Base-by-base conservation (phyloP, 345 rosid species). In the Anacardium occidentale region DNA sequence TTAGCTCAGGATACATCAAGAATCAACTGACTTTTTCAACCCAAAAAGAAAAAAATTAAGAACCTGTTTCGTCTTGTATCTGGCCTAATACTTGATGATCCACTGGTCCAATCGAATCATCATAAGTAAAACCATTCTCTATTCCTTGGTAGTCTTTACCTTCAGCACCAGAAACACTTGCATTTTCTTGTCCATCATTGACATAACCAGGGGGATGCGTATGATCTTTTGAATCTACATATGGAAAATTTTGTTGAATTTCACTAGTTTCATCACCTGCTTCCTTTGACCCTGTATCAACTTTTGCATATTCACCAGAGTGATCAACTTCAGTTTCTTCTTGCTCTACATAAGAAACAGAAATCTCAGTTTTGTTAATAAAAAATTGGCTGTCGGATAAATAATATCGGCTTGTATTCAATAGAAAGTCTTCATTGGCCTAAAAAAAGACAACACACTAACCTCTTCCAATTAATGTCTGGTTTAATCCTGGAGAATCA, bases 131-230 rank as follows among this genome's bases (percentile, higher is more conserved):
- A 8, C 60, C 26, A 26, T 57, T 59, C 22, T 64, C 76, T 11
- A 78, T 75, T 60, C 56, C 75, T 21, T 52, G 40, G n/a, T n/a
- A 52, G 57, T 78, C 72, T 15, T 45, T 26, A 51, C 6, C 64
- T 64, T 75, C 77, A 51, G 48, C 52, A 17, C 42, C 34, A 10
- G 74, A 62, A 75, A 66, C 69, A 29, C 22, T 56, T 56, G 53
- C 69, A 74, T 77, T 78, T 61, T 37, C 78, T 53, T 59, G 40
- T n/a, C 44, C 63, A 14, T 26, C 78, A 29, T 71, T 58, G 50
- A 50, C 51, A 26, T 14, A n/a, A 40, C 17, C 71, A 65, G 77
- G 25, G 52, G 56, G 47, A 45, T 54, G 61, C 56, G 71, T 58
- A 10, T 64, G 44, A 34, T 69, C 77, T 68, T 57, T 74, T 53